phyloP scores from a whole-genome alignment of 306 rosid genomes.

The Prunus davidiana region DNA sequence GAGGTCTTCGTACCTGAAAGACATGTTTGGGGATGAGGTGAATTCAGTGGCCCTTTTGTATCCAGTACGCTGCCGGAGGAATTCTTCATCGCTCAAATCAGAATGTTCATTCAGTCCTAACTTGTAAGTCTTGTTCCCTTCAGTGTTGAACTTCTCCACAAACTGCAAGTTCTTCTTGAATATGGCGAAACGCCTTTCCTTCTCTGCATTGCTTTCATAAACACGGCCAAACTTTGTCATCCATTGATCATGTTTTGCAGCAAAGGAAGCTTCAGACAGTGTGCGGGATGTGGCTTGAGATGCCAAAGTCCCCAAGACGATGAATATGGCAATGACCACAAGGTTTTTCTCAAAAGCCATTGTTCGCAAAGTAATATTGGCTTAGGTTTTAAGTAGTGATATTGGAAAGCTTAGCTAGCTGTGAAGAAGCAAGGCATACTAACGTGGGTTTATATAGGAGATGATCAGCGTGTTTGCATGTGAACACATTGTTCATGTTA shows the following conservation, averaged over 20 bases:
- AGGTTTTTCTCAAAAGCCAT: not conserved
- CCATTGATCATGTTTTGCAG: conserved; percentile 32
- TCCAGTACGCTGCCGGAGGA: conserved; percentile 11
- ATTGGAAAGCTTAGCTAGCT: too few relatives aligned
- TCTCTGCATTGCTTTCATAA: conserved; percentile 24
- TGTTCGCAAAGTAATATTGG: not conserved
- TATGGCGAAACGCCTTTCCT: conserved; percentile 24
- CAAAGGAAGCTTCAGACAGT: conserved; percentile 1
- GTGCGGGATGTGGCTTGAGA: conserved; percentile 27
- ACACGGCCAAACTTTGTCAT: conserved; percentile 12
- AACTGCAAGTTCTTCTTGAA: conserved; percentile 30
- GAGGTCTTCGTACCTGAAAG: conserved; percentile 30
- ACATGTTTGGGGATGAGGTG: not conserved
- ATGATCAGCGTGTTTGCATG: too few relatives aligned
- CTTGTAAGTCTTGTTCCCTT: conserved; percentile 26
- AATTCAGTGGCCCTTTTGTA: not conserved
- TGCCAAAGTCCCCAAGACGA: conserved; percentile 9
- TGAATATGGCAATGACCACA: not conserved
- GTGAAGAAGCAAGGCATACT: too few relatives aligned
- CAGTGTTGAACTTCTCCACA: conserved; percentile 26
- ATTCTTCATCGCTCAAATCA: conserved; percentile 30
- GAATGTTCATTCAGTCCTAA: conserved; percentile 22
- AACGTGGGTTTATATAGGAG: too few relatives aligned
- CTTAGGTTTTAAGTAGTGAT: too few relatives aligned
- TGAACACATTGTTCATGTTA: too few relatives aligned